Evolutionary conservation across 75 land plant genomes (phyloP), one percentile per base, ranked within the genome.

Genomic region (Cryptomeria japonica): DNA sequence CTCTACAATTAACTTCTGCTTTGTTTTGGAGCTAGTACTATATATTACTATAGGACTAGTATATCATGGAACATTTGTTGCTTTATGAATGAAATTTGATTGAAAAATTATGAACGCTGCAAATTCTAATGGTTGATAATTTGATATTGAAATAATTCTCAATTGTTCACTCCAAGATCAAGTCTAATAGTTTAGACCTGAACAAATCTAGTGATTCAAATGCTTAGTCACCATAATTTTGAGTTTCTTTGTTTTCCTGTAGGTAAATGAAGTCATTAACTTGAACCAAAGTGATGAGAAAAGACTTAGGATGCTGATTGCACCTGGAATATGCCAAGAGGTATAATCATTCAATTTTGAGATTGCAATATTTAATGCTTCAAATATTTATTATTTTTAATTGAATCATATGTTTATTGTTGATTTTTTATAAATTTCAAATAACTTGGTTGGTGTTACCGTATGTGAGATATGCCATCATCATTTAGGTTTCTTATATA

Each of bases 201-300:
- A 73, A 32, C 6, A 32, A 32, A 31, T 73, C 12, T 31, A 73
- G 36, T 32, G 12, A 31, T 9, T 70, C 25, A 12, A 73, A 31
- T 73, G 31, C 76, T n/a, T 32, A 9, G 31, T 32, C 36, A 73
- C 32, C 76, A 61, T 61, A 16, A 22, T 32, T 73, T 73, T 31
- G 76, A 73, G 36, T 73, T 73, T 32, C 36, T 32, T 73, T 32
- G 76, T 73, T 73, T n/a, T 31, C 32, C 0, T 32, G 1, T 83
- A 97, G 99, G 91, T 97, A n/a, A 93, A 90, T 75, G 99, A 97
- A 37, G 97, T 97, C 28, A 83, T 98, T 76, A 95, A 98, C 91
- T 88, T 93, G 47, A 92, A 91, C 88, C 92, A 92, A 86, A 92
- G 88, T 55, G 94, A 95, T 92, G 96, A 94, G 82, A 97, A 95